Conservation (phyloP, 306 rosid species). For the apple (Malus domestica) region ASM211411v1 NC_041803.1:47740001-47740500, state of each 20-base stretch:
- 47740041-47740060: constrained; percentile 63
- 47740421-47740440: background rate
- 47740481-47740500: background rate
- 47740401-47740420: too few relatives aligned
- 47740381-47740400: background rate
- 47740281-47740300: constrained; percentile 55
- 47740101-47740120: constrained; percentile 49
- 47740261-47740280: constrained; percentile 72
- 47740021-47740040: constrained; percentile 49
- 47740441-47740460: background rate
- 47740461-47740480: background rate
- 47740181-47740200: background rate
- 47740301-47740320: constrained; percentile 89
- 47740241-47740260: constrained; percentile 78
- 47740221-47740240: constrained; percentile 40
- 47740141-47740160: constrained; percentile 66
- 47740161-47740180: background rate
- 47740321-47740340: constrained; percentile 8
- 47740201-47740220: background rate
- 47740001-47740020: background rate
- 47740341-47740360: background rate
- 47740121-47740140: constrained; percentile 72
- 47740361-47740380: background rate
- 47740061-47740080: constrained; percentile 71
- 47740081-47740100: constrained; percentile 54